These are phyloP conservation scores for Somion occarium DNA, from an alignment of 1,284 basidiomycete genomes.

Conservation along the genomic window DNA sequence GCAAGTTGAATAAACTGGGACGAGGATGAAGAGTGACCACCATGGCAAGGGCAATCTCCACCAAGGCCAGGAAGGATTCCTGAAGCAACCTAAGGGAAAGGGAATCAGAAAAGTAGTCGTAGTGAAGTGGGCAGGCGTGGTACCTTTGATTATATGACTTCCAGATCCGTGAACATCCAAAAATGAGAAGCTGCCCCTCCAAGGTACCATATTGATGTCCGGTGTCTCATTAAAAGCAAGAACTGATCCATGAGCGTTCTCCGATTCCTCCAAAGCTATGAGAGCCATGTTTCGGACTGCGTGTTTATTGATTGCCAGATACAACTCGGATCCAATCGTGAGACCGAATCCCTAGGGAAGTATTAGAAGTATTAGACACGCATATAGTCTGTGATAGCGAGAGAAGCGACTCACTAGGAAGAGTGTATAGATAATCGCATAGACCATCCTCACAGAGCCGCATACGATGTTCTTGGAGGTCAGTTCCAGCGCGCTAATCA, in stretches of 20 bases:
- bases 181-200: constrained; percentile 62
- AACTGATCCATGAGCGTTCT: constrained; percentile 60
- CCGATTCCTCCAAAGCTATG: constrained; percentile 31
- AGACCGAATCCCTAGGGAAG: constrained; percentile 70
- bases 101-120: background rate
- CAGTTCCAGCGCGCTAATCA: constrained; percentile 78
- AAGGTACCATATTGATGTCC: constrained; percentile 31
- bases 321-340: constrained; percentile 83
- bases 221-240: constrained; percentile 48
- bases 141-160: constrained; percentile 46
- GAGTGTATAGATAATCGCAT: constrained; percentile 84
- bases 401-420: constrained; percentile 67
- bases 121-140: constrained; percentile 11
- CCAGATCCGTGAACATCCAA: constrained; percentile 33
- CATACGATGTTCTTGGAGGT: constrained; percentile 81
- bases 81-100: constrained; percentile 54
- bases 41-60: constrained; percentile 70
- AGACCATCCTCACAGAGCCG: constrained; percentile 84
- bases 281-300: constrained; percentile 48
- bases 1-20: constrained; percentile 74
- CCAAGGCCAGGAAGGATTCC: constrained; percentile 72
- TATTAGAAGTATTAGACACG: constrained; percentile 6
- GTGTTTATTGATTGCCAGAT: constrained; percentile 66
- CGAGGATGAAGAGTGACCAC: constrained; percentile 74
- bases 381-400: no score